Conservation (phyloP, 2,329 filamentous ascomycete species). For the Daldinia sp. region DNA sequence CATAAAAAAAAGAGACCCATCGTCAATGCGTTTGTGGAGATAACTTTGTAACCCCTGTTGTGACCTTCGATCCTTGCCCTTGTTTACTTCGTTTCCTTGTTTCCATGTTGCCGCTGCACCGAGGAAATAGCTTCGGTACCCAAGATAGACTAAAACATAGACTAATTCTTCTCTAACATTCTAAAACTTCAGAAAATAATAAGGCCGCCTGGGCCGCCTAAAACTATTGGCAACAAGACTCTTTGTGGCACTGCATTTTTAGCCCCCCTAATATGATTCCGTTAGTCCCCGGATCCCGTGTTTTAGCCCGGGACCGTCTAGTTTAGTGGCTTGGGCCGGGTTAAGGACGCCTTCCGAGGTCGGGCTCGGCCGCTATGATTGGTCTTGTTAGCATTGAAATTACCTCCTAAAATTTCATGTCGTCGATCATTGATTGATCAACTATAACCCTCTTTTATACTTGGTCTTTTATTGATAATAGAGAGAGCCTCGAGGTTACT, state of each 20-base stretch:
- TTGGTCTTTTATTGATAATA: not conserved
- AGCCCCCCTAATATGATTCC: constrained; percentile 2
- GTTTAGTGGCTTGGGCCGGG: constrained; percentile 8
- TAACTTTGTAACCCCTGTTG: constrained; percentile 10
- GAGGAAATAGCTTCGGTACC: not conserved
- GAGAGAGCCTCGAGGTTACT: not conserved
- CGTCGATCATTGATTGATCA: constrained; percentile 13
- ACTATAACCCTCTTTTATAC: not conserved
- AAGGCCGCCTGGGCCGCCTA: not conserved
- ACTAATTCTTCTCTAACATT: constrained; percentile 8
- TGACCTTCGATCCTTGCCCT: not conserved
- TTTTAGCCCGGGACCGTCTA: constrained; percentile 2
- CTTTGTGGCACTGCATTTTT: constrained; percentile 1
- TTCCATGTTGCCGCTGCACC: not conserved
- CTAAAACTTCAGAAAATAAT: not conserved
- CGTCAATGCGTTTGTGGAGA: constrained; percentile 21
- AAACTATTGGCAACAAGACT: not conserved
- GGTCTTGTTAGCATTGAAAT: constrained; percentile 11
- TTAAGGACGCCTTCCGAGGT: not conserved
- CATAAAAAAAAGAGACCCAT: constrained; percentile 10
- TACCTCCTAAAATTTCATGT: constrained; percentile 2
- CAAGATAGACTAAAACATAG: not conserved
- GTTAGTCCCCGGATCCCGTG: not conserved
- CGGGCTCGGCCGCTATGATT: constrained; percentile 1
- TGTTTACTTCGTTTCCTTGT: not conserved